phyloP scores from a whole-genome alignment of 441 rosid genomes.

The Eutrema salsugineum region DNA sequence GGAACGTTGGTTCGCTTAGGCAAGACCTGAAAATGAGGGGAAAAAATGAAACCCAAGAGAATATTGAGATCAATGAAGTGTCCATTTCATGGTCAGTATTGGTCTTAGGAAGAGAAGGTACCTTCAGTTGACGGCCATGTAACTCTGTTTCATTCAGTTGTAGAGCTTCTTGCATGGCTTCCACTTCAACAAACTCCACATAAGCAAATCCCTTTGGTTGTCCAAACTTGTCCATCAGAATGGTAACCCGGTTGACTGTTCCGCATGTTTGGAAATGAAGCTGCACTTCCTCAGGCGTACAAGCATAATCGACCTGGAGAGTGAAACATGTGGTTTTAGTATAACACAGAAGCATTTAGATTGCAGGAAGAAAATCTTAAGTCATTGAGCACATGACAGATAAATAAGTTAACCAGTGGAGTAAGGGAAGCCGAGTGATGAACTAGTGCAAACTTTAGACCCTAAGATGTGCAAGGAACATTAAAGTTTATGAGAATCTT shows the following conservation, averaged over 20 bases:
- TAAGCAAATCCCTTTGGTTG: slow-evolving; percentile 94
- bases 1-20: slow-evolving; percentile 89
- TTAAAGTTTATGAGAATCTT: neutral
- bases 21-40: slow-evolving; percentile 45
- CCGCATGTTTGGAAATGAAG: slow-evolving; percentile 93
- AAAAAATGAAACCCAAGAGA: neutral
- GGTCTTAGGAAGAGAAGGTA: neutral
- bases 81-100: neutral
- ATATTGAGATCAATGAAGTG: neutral
- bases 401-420: neutral
- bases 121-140: slow-evolving; percentile 92
- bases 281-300: slow-evolving; percentile 95
- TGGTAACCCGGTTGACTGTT: slow-evolving; percentile 85
- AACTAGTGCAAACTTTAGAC: neutral
- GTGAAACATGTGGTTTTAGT: neutral
- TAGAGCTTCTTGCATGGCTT: slow-evolving; percentile 81
- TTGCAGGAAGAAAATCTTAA: neutral
- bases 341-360: neutral
- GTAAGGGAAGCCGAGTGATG: neutral
- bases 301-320: slow-evolving; percentile 76
- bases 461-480: neutral
- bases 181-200: slow-evolving; percentile 79
- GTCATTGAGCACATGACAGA: neutral
- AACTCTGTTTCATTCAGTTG: slow-evolving; percentile 75
- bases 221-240: slow-evolving; percentile 81